Percentiles rank a stretch among this genome's conserved stretches.
Conservation (phyloP, 441 rosid genomes). For the Bocquillonia castaneifolia region DNA sequence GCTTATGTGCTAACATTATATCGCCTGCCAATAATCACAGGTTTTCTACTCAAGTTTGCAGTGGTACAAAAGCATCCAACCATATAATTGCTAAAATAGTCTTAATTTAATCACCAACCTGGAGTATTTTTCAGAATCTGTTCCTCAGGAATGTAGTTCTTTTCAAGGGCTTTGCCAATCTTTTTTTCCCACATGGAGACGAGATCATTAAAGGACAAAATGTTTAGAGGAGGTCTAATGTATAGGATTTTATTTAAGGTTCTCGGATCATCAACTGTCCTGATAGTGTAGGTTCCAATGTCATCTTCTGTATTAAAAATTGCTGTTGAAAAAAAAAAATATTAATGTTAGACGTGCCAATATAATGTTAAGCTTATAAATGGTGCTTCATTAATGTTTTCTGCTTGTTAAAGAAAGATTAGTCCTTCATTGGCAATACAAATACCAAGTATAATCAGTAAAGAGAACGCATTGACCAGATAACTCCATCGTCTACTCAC, state of each 20-base stretch:
- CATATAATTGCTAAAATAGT: too few relatives aligned
- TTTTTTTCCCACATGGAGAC: constrained; percentile 62
- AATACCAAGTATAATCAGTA: too few relatives aligned
- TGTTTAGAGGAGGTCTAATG: constrained; percentile 48
- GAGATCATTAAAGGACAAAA: constrained; percentile 47
- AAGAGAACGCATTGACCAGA: too few relatives aligned
- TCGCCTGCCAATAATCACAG: constrained; percentile 24
- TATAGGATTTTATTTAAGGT: constrained; percentile 60
- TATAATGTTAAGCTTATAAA: too few relatives aligned
- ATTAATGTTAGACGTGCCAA: background rate
- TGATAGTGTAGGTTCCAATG: constrained; percentile 52
- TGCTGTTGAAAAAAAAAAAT: constrained; percentile 23
- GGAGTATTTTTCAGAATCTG: constrained; percentile 45
- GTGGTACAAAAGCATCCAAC: too few relatives aligned
- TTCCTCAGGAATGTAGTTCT: constrained; percentile 48
- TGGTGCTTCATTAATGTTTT: too few relatives aligned
- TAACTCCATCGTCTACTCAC: too few relatives aligned
- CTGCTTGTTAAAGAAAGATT: too few relatives aligned
- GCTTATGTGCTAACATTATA: constrained; percentile 39
- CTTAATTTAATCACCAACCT: constrained; percentile 32
- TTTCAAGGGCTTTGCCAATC: constrained; percentile 45
- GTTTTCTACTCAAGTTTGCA: too few relatives aligned
- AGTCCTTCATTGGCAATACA: too few relatives aligned
- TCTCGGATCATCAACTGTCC: constrained; percentile 60
- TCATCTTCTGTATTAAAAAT: constrained; percentile 57